Conservation (phyloP, 495 filamentous ascomycete genomes). For the Ascodesmis nigricans region DNA sequence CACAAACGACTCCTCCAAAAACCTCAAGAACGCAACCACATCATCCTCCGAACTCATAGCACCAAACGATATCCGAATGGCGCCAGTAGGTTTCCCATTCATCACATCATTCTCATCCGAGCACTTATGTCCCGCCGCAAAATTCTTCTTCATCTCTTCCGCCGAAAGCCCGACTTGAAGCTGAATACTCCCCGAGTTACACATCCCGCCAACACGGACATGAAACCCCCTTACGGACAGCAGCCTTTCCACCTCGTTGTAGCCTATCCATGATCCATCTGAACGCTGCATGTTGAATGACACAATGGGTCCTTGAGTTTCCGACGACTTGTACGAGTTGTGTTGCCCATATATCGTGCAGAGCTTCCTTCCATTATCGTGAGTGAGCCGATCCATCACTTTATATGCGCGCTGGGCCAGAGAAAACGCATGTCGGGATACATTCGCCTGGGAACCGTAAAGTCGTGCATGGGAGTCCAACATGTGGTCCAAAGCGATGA, state of each 20-base stretch:
- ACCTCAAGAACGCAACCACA: slow-evolving; percentile 43
- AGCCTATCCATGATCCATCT: slow-evolving; percentile 49
- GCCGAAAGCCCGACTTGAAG: slow-evolving; percentile 41
- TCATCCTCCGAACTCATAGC: slow-evolving; percentile 72
- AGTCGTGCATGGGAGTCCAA: slow-evolving; percentile 44
- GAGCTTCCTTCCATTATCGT: slow-evolving; percentile 38
- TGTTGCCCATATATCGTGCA: slow-evolving; percentile 23
- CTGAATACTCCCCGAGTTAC: slow-evolving; percentile 76
- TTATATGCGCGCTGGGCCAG: slow-evolving; percentile 37
- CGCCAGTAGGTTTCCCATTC: slow-evolving; percentile 62
- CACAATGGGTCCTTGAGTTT: slow-evolving; percentile 51
- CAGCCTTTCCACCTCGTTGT: slow-evolving; percentile 65
- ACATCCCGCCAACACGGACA: slow-evolving; percentile 64
- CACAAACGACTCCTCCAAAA: slow-evolving; percentile 58
- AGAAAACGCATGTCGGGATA: slow-evolving; percentile 53
- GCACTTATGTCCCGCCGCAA: slow-evolving; percentile 56
- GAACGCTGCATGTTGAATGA: slow-evolving; percentile 61
- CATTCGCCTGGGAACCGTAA: slow-evolving; percentile 43
- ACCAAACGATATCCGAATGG: slow-evolving; percentile 66
- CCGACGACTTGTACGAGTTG: slow-evolving; percentile 12
- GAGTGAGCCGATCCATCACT: slow-evolving; percentile 35
- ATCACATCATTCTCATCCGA: slow-evolving; percentile 63
- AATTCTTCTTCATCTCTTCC: slow-evolving; percentile 62
- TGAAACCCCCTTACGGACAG: slow-evolving; percentile 59
- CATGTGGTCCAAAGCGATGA: slow-evolving; percentile 55